phyloP scores from a whole-genome alignment of 768 basidiomycete genomes.

The Mrakia blollopis region DNA sequence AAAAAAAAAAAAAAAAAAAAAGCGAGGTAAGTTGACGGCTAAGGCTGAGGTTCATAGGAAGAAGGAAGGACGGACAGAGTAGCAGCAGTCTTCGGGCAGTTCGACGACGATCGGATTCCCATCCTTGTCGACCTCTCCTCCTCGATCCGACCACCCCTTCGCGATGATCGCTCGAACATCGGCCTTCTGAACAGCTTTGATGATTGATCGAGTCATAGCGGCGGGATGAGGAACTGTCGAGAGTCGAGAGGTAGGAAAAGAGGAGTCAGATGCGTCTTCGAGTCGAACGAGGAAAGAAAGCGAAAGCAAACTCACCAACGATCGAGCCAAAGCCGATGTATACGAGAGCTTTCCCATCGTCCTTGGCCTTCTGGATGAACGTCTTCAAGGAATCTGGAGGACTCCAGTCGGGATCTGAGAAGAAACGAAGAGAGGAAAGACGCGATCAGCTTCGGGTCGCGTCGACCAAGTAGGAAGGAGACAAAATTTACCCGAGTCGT shows the following conservation, averaged over 20 bases:
- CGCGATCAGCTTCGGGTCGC: not conserved
- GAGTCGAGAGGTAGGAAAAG: not conserved
- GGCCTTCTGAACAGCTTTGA: constrained; percentile 60
- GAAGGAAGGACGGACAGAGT: constrained; percentile 45
- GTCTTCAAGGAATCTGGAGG: constrained; percentile 52
- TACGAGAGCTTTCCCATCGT: constrained; percentile 58
- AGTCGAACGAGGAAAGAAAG: not conserved
- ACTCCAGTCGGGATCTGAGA: constrained; percentile 51
- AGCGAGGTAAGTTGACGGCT: not conserved
- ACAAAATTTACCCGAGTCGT: constrained; percentile 48
- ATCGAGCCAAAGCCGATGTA: constrained; percentile 68
- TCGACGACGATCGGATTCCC: constrained; percentile 29
- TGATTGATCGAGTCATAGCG: constrained; percentile 54
- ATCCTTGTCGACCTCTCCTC: constrained; percentile 39
- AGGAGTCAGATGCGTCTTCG: not conserved
- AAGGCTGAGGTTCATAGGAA: not conserved
- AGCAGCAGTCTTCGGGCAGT: constrained; percentile 48
- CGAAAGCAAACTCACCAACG: constrained; percentile 40
- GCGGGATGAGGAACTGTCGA: constrained; percentile 54
- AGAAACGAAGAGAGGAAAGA: not conserved
- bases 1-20: constrained; percentile 27
- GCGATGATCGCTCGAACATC: constrained; percentile 63
- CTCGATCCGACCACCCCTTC: constrained; percentile 62
- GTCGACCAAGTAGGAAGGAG: not conserved
- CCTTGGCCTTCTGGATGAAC: constrained; percentile 57